Evolutionary conservation across 2,329 filamentous ascomycete species (phyloP), one percentile per base, ranked within the genome.

Genomic region (Neofusicoccum kwambonambiense): DNA sequence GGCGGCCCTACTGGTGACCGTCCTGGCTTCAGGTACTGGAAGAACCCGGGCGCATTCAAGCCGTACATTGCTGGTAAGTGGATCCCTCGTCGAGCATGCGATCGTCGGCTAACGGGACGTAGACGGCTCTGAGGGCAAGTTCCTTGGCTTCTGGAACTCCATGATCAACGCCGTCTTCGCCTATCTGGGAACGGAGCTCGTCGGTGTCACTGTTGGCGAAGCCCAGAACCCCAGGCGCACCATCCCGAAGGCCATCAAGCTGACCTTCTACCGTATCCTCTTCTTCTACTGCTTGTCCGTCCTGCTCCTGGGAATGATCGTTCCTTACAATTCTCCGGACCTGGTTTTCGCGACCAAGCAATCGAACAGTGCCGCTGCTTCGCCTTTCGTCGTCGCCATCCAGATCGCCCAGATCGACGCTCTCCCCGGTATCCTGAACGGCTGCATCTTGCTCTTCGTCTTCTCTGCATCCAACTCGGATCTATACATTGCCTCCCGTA

Each of bases 241-340:
- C 15, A 88, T 94, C 67, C 91, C 91, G 6, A 86, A 88, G 66
- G 90, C 90, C 62, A 93, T 93, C 81, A 90, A 88, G 75, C 83
- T 92, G 57, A 93, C 90, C 69, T 93, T 93, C 78, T 93, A 86
- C 81, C 90, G 91, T 65, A 93, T 94, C 75, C 78, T 92, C 69
- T 81, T 93, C 80, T 94, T 94, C 82, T 94, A 94, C 81, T 83
- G 88, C 71, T 77, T 92, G 65, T 88, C 86, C 22, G 89, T 93
- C 41, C 83, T 94, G 61, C 83, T 93, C 60, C 81, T 94, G 63
- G 90, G 90, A 72, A 91, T 92, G 84, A 83, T 90, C 60, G 89
- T 94, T 3, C 89, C 90, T 1, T 93, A 90, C 81, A 79, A 93
- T 81, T 86, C 85, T 44, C 0, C 68, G 0, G 75, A 85, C 0